Conservation (phyloP, 257 asterid genomes). For the Plantago elongata region DNA sequence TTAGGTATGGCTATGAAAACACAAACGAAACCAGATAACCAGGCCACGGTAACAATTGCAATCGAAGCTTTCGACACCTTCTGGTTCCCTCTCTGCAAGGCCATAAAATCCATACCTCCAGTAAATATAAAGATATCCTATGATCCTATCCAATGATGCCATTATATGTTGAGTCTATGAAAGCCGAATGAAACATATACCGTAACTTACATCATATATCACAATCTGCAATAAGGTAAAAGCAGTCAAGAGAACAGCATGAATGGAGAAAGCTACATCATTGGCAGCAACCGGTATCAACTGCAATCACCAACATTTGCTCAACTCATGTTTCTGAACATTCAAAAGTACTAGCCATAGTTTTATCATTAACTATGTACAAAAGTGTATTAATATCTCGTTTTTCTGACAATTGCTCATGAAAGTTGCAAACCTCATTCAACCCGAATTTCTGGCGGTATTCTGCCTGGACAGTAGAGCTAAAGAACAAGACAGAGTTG, state of each 20-base stretch:
- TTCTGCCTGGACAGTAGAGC: slow-evolving; percentile 69
- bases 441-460: slow-evolving; percentile 61
- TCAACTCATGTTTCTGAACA: too few species aligned
- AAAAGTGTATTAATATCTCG: too few species aligned
- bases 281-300: slow-evolving; percentile 96
- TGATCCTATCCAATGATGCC: not conserved
- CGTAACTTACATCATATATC: slow-evolving; percentile 56
- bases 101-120: not conserved
- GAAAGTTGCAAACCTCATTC: slow-evolving; percentile 40
- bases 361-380: too few species aligned
- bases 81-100: slow-evolving; percentile 73
- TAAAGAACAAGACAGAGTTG: slow-evolving; percentile 84
- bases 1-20: slow-evolving; percentile 56
- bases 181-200: not conserved
- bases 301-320: slow-evolving; percentile 35
- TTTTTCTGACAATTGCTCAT: too few species aligned
- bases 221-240: slow-evolving; percentile 70
- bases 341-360: too few species aligned
- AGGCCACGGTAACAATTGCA: slow-evolving; percentile 46
- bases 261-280: slow-evolving; percentile 91
- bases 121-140: too few species aligned
- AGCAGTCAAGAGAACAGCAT: slow-evolving; percentile 75
- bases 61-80: slow-evolving; percentile 54
- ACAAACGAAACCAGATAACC: slow-evolving; percentile 71
- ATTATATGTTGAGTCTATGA: not conserved